Percentiles rank a stretch among this genome's conserved stretches.
Conservation (phyloP, 331 rosid species). For the Erythrophleum ivorense region DNA sequence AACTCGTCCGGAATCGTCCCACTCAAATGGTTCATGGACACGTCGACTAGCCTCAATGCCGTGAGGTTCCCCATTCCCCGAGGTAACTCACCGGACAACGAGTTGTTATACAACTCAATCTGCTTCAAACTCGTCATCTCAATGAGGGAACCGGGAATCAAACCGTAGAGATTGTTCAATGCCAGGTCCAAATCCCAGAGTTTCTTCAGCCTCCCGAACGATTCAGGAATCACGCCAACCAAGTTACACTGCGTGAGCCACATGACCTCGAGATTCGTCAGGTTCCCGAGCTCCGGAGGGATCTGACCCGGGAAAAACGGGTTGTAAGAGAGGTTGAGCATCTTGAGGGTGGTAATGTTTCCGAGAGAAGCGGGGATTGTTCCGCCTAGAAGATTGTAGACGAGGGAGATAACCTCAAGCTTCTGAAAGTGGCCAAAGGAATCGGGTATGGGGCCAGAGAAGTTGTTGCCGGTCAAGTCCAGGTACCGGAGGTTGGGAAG, state of each 20-base stretch:
- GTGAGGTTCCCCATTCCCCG: constrained; percentile 69
- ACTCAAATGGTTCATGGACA: constrained; percentile 67
- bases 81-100: constrained; percentile 73
- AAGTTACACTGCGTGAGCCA: constrained; percentile 76
- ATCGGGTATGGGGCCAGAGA: constrained; percentile 66
- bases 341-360: constrained; percentile 63
- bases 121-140: constrained; percentile 56
- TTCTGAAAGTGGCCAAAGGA: constrained; percentile 58
- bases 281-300: constrained; percentile 69
- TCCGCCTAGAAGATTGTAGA: constrained; percentile 67
- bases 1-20: constrained; percentile 76
- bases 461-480: constrained; percentile 78
- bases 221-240: constrained; percentile 67
- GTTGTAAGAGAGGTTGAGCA: constrained; percentile 82
- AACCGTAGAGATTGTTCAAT: constrained; percentile 57
- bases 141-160: constrained; percentile 61
- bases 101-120: constrained; percentile 84
- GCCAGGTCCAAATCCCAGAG: constrained; percentile 71
- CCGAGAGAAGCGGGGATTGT: constrained; percentile 58
- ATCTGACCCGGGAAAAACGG: constrained; percentile 62
- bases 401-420: constrained; percentile 71
- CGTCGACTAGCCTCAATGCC: constrained; percentile 65
- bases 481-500: constrained; percentile 61
- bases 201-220: constrained; percentile 57
- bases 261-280: constrained; percentile 61